phyloP scores from a whole-genome alignment of 1,139 yeast species.

The Blastobotrys arbuscula region DNA sequence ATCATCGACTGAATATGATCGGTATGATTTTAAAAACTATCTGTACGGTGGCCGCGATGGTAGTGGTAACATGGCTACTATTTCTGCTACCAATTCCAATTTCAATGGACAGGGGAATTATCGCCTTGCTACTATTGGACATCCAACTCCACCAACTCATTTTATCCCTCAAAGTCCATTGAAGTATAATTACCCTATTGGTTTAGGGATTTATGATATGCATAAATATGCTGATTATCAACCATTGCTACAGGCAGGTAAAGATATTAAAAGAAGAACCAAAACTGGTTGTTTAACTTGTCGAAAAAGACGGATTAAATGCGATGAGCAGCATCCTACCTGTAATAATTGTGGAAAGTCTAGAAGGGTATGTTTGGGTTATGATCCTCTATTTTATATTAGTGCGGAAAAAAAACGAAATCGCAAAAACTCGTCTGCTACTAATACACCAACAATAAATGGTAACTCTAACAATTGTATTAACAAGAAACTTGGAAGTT shows the following conservation, averaged over 20 bases:
- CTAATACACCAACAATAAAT: not conserved
- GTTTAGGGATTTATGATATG: slow-evolving; percentile 9
- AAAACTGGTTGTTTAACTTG: slow-evolving; percentile 75
- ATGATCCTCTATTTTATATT: slow-evolving; percentile 38
- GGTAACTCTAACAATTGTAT: not conserved
- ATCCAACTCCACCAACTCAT: slow-evolving; percentile 12
- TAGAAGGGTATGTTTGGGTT: slow-evolving; percentile 64
- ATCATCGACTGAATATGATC: not conserved
- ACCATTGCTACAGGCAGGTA: slow-evolving; percentile 20
- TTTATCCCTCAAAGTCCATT: slow-evolving; percentile 1
- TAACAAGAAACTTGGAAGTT: not conserved
- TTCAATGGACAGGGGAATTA: not conserved
- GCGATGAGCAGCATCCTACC: slow-evolving; percentile 70
- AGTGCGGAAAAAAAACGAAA: slow-evolving; percentile 20
- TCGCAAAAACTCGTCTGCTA: not conserved
- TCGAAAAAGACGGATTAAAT: slow-evolving; percentile 58
- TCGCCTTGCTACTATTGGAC: not conserved
- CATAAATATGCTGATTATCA: slow-evolving; percentile 11
- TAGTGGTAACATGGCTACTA: not conserved
- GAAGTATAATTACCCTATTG: slow-evolving; percentile 9
- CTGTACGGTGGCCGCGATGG: not conserved
- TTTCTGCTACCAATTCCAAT: not conserved
- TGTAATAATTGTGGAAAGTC: slow-evolving; percentile 71
- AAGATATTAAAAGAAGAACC: slow-evolving; percentile 42
- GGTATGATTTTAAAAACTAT: not conserved